A percentile compares a stretch with the other conserved stretches of the same genome.
These are phyloP conservation scores for Whalleya microplaca DNA, from an alignment of 2,329 filamentous ascomycete species.

Conservation along the genomic window DNA sequence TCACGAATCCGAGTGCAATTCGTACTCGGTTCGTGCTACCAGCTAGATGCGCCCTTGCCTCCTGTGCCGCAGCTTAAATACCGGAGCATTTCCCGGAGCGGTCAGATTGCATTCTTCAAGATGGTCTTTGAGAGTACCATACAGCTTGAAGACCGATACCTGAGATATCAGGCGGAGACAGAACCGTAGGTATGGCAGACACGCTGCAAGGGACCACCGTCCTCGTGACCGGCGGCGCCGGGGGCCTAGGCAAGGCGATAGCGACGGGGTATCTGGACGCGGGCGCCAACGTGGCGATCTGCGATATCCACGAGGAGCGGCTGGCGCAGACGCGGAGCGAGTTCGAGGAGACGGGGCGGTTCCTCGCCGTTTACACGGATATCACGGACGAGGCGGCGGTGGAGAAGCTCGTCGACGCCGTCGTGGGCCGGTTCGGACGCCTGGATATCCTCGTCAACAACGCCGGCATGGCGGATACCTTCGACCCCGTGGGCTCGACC, in stretches of 20 bases:
- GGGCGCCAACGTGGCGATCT: conserved; percentile 39
- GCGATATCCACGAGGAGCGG: conserved; percentile 35
- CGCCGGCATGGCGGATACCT: conserved; percentile 33
- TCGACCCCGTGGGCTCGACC: conserved; percentile 49
- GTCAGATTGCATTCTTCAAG: no score
- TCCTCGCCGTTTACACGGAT: conserved; percentile 33
- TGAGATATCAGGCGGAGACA: no score
- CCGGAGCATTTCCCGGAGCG: no score
- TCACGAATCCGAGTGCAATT: no score
- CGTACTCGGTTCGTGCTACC: no score
- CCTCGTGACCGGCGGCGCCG: conserved; percentile 39
- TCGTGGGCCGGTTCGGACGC: conserved; percentile 19
- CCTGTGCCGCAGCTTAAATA: no score
- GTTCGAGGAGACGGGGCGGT: conserved; percentile 24
- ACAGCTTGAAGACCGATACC: no score
- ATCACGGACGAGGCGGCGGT: conserved; percentile 37
- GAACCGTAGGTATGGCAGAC: conserved; percentile 7
- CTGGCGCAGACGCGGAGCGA: conserved; percentile 16
- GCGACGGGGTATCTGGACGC: conserved; percentile 36
- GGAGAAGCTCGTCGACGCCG: conserved; percentile 31
- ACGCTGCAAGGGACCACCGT: conserved; percentile 33
- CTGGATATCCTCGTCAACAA: conserved; percentile 22
- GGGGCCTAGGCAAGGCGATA: conserved; percentile 39
- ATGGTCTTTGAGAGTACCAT: no score
- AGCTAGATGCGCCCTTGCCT: no score